phyloP scores from a whole-genome alignment of 306 rosid species.

The Casuarina equisetifolia region DNA sequence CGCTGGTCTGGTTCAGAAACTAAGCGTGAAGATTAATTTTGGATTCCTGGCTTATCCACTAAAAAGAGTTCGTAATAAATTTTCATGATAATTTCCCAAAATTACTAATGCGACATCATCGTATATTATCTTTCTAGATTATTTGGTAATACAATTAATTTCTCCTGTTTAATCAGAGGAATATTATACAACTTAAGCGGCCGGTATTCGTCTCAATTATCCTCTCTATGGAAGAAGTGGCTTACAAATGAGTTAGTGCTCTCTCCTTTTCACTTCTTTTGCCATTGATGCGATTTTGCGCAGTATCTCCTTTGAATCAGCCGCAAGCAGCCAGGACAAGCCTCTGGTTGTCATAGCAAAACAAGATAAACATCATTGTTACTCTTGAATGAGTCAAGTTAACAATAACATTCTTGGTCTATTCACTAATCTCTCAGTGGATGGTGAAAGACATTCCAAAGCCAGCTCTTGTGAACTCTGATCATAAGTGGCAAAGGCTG shows the following conservation, averaged over 20 bases:
- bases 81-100: background rate
- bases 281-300: background rate
- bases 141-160: background rate
- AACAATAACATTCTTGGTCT: too few species aligned
- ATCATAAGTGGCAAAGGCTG: too few species aligned
- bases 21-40: background rate
- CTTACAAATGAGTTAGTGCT: background rate
- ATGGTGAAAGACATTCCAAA: too few species aligned
- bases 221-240: background rate
- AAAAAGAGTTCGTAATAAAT: background rate
- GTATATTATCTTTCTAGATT: background rate
- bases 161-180: background rate
- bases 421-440: too few species aligned
- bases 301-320: too few species aligned
- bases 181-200: background rate
- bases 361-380: too few species aligned
- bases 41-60: conserved; percentile 3
- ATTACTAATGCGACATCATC: background rate
- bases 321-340: too few species aligned
- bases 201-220: background rate
- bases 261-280: background rate
- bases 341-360: too few species aligned
- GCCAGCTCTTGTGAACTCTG: too few species aligned
- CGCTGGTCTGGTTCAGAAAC: conserved; percentile 10
- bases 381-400: too few species aligned